Conservation (phyloP, 163 green algal genomes). For the Volvox carteri region DNA sequence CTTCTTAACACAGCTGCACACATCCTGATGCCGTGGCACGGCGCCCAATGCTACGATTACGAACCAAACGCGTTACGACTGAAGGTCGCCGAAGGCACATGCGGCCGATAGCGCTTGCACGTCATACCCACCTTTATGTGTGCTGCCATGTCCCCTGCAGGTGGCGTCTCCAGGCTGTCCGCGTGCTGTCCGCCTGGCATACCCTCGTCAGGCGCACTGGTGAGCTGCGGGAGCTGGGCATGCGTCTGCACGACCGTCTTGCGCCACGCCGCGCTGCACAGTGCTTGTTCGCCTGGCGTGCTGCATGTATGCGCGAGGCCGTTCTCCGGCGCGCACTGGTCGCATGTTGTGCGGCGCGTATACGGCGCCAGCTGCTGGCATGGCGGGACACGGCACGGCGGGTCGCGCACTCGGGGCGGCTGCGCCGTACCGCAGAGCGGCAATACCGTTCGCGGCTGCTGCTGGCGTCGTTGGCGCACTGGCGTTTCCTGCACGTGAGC, state of each 20-base stretch:
- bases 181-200: constrained; percentile 8
- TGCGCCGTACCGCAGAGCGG: neutral
- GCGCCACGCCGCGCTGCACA: neutral
- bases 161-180: neutral
- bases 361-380: neutral
- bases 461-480: constrained; percentile 45
- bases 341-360: neutral
- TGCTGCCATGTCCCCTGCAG: no score
- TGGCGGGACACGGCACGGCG: neutral
- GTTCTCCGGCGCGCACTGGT: neutral
- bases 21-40: no score
- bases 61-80: no score
- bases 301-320: neutral
- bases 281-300: constrained; percentile 15
- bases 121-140: no score
- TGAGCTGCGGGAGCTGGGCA: neutral
- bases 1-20: no score
- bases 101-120: no score
- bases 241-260: neutral
- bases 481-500: constrained; percentile 42
- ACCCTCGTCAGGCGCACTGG: neutral
- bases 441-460: constrained; percentile 23
- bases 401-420: neutral
- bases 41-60: no score
- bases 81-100: no score